Base-by-base conservation (phyloP, 768 basidiomycete genomes). In the Lactarius sanguifluus region DNA sequence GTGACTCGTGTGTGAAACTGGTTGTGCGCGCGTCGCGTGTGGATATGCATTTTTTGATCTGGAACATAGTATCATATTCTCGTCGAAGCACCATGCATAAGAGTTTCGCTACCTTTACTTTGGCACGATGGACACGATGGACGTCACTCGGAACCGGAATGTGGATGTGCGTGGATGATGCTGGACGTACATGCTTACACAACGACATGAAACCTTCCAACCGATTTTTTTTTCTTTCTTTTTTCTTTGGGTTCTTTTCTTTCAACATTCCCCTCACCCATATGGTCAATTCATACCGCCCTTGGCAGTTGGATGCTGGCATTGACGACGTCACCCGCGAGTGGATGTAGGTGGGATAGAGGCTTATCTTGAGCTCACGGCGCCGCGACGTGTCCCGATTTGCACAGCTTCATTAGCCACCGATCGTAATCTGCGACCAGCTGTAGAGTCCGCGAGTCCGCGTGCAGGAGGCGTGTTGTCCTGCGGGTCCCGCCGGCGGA, bases 351-450 rank as follows among this genome's bases (percentile, higher is more conserved):
- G 34, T 36, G 36, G 36, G 36, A 38, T 4, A 38, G 36, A 38
- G 36, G 36, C 36, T 38, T 38, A 38, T 38, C 36, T 2, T 38
- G 36, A 38, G 10, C 34, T 12, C 10, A 36, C 34, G 34, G 34
- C 34, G 47, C 38, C 50, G 40, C 57, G 58, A 52, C 45, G 57
- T 45, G n/a, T 50, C 45, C 55, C 54, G 60, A 57, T 59, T 62
- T 55, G 40, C 65, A 66, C 65, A 25, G 45, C 65, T 50, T 38
- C 45, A 34, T 16, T 47, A 55, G 30, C 57, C 61, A 56, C 66
- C 66, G 66, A 67, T 67, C 66, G 66, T 67, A 63, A 67, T 67
- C 50, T 67, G 50, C 50, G 57, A 54, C 55, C 28, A 12, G 28
- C 38, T 20, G 30, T 30, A 43, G 55, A 13, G 30, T 25, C 36